Conservation (phyloP, 192 early-diverging fungal genomes). For the Backusella tuberculispora region DNA sequence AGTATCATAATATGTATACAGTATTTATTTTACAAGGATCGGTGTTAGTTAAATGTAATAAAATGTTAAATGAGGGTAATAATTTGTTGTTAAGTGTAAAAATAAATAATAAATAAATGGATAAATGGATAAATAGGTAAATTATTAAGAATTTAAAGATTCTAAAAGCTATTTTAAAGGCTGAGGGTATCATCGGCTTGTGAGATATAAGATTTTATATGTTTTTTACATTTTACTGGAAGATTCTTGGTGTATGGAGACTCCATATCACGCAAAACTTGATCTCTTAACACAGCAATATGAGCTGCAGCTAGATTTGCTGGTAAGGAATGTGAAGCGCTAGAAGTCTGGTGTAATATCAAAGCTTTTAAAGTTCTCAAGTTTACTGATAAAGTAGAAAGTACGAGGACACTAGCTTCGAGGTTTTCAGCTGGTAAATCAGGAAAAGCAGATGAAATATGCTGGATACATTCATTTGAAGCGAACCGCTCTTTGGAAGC, state of each 20-base stretch:
- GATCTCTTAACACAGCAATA: slow-evolving; percentile 23
- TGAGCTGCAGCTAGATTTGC: neutral
- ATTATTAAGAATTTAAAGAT: neutral
- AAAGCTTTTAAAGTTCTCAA: slow-evolving; percentile 13
- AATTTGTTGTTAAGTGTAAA: neutral
- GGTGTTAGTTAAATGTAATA: neutral
- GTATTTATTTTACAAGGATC: neutral
- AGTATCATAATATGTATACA: neutral
- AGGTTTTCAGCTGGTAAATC: neutral
- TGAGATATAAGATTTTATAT: slow-evolving; percentile 20
- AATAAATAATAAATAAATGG: neutral
- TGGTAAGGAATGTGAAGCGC: neutral
- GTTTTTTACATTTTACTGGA: slow-evolving; percentile 2
- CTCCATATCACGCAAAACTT: slow-evolving; percentile 13
- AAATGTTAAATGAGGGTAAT: neutral
- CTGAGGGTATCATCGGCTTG: slow-evolving; percentile 17
- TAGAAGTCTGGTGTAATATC: slow-evolving; percentile 12
- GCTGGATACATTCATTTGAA: slow-evolving; percentile 20
- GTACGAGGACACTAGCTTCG: slow-evolving; percentile 17
- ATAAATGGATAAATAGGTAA: neutral
- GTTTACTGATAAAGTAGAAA: slow-evolving; percentile 18
- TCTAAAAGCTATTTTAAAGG: neutral
- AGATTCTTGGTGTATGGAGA: slow-evolving; percentile 18
- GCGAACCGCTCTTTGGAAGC: slow-evolving; percentile 12
- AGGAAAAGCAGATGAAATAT: slow-evolving; percentile 3